Conservation (phyloP, 2,329 filamentous ascomycete species). For the Rutstroemia sp. region DNA sequence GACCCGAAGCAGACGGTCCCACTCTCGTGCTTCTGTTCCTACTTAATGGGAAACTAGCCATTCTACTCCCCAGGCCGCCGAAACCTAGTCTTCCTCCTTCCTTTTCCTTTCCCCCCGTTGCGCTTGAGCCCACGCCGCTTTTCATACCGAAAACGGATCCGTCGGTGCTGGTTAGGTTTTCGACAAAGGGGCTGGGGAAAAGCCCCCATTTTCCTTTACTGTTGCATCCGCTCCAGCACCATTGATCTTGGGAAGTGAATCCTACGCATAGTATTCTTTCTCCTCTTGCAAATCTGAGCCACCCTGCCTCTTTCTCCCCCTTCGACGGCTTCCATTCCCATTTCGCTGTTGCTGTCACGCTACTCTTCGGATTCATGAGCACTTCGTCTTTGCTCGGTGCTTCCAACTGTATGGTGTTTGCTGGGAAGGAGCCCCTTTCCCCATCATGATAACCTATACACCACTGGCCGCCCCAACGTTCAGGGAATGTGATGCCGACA, state of each 20-base stretch:
- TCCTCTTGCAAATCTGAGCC: constrained; percentile 27
- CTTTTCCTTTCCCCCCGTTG: constrained; percentile 6
- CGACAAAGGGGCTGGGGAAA: constrained; percentile 25
- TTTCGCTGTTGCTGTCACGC: constrained; percentile 20
- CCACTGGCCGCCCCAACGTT: constrained; percentile 24
- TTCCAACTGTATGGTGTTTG: constrained; percentile 18
- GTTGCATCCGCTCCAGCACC: constrained; percentile 28
- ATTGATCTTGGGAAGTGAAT: constrained; percentile 25
- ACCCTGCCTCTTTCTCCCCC: constrained; percentile 24
- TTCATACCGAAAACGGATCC: not conserved
- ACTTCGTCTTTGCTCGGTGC: constrained; percentile 22
- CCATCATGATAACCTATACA: constrained; percentile 29
- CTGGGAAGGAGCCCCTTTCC: constrained; percentile 23
- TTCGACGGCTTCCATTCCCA: constrained; percentile 29
- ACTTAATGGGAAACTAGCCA: constrained; percentile 3
- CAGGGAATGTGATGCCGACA: constrained; percentile 26
- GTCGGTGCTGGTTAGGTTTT: constrained; percentile 13
- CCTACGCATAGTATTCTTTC: constrained; percentile 26
- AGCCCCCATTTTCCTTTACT: constrained; percentile 28
- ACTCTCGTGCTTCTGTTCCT: not conserved
- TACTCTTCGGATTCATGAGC: constrained; percentile 23
- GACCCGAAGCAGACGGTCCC: not conserved
- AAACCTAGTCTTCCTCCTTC: constrained; percentile 4
- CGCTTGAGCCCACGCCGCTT: not conserved
- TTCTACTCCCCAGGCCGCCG: not conserved